phyloP scores from a whole-genome alignment of 73 alveolate genomes.

The Paramecium tetraurelia region DNA sequence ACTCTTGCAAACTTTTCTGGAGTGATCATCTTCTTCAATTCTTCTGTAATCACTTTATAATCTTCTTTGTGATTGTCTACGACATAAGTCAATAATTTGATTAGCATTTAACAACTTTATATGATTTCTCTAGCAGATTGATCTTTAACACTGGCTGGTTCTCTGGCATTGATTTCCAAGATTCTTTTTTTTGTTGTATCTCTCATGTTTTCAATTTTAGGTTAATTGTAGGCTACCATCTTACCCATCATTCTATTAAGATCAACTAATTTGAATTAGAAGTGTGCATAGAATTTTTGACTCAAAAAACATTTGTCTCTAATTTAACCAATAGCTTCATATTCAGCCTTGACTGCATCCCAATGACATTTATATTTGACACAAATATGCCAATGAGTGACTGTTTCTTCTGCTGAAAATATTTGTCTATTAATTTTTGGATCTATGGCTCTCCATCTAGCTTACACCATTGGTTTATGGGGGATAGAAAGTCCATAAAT shows the following conservation, averaged over 20 bases:
- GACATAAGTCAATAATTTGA: neutral
- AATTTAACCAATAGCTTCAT: neutral
- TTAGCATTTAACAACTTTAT: neutral
- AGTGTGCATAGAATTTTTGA: neutral
- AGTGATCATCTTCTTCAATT: neutral
- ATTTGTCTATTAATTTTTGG: constrained; percentile 21
- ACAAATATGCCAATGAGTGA: constrained; percentile 38
- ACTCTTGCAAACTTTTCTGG: neutral
- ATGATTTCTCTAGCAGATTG: neutral
- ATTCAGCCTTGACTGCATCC: constrained; percentile 49
- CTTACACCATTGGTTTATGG: constrained; percentile 35
- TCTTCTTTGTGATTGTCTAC: constrained; percentile 5
- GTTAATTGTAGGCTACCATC: neutral
- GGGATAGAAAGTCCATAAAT: neutral
- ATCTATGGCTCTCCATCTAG: constrained; percentile 54
- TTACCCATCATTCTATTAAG: neutral
- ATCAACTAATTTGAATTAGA: neutral
- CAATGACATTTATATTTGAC: constrained; percentile 11
- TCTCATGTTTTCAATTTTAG: neutral
- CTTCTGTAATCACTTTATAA: neutral
- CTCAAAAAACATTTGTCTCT: constrained; percentile 42
- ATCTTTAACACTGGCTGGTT: neutral
- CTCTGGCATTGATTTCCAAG: neutral
- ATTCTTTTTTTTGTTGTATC: constrained; percentile 42
- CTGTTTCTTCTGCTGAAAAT: constrained; percentile 9